A percentile compares a stretch with the other conserved stretches of the same genome.
Evolutionary conservation across 441 rosid species (phyloP).

Genomic region (Melastoma candidum): DNA sequence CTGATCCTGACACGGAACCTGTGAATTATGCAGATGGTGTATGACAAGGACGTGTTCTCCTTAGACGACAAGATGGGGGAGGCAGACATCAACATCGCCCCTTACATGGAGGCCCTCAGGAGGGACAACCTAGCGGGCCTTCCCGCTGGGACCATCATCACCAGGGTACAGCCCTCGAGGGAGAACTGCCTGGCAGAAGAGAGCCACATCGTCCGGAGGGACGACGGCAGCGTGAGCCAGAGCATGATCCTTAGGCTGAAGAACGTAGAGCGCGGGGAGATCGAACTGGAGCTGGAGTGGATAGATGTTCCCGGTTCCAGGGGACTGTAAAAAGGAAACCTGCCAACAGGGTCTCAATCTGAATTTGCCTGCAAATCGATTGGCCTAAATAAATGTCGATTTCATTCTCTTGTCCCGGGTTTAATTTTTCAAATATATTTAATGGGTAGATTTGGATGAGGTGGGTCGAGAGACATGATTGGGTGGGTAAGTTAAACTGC

Average conservation of each 20-base stretch:
- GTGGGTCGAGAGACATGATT: no score
- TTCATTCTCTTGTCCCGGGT: no score
- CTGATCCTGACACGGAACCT: no score
- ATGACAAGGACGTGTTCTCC: slow-evolving; percentile 11
- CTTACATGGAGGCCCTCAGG: slow-evolving; percentile 6
- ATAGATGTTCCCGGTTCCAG: slow-evolving; percentile 3
- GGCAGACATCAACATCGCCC: slow-evolving; percentile 11
- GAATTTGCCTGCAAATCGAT: no score
- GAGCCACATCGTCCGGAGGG: slow-evolving; percentile 11
- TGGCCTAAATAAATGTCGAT: no score
- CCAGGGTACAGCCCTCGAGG: slow-evolving; percentile 4
- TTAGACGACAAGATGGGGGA: slow-evolving; percentile 16
- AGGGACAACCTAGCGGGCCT: slow-evolving; percentile 14
- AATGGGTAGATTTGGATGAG: no score
- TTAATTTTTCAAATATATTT: no score
- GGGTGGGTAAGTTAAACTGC: no score
- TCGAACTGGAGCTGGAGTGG: slow-evolving; percentile 14
- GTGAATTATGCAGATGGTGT: slow-evolving; percentile 9
- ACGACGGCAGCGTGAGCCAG: slow-evolving; percentile 10
- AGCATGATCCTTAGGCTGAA: slow-evolving; percentile 12
- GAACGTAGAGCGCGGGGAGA: slow-evolving; percentile 7
- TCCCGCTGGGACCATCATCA: slow-evolving; percentile 8
- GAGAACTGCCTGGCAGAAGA: slow-evolving; percentile 10
- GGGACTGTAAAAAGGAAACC: no score
- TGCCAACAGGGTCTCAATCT: not conserved